These are phyloP conservation scores for Chaetomium fimeti DNA, from an alignment of 495 filamentous ascomycete genomes.

Conservation along the genomic window DNA sequence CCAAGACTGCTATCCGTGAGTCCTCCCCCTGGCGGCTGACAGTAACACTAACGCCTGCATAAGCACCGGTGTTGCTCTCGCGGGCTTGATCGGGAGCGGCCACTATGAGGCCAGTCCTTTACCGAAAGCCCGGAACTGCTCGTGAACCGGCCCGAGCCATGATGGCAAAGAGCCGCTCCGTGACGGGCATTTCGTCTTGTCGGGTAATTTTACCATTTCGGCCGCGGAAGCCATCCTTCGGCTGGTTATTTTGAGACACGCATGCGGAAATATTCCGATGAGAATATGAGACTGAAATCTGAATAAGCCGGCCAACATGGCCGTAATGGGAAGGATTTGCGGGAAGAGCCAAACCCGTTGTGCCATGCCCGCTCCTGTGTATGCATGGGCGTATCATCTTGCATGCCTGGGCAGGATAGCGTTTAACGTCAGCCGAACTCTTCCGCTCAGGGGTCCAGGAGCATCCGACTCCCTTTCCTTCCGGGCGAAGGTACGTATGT, in stretches of 20 bases:
- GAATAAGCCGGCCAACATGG: not conserved
- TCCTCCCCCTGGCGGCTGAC: too few relatives aligned
- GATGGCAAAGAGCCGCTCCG: not conserved
- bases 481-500: not conserved
- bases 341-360: not conserved
- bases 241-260: not conserved
- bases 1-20: too few relatives aligned
- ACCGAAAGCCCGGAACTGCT: not conserved
- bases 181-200: not conserved
- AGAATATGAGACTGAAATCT: not conserved
- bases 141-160: too few relatives aligned
- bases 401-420: too few relatives aligned
- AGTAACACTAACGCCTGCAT: too few relatives aligned
- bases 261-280: not conserved
- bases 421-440: too few relatives aligned
- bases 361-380: too few relatives aligned
- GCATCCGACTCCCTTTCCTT: not conserved
- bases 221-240: not conserved
- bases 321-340: not conserved
- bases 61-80: too few relatives aligned
- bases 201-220: not conserved
- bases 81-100: not conserved
- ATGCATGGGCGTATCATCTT: too few relatives aligned
- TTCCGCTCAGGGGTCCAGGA: not conserved
- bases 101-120: not conserved